Conservation (phyloP, 208 protist species). For the Trypanosoma melophagium region DNA sequence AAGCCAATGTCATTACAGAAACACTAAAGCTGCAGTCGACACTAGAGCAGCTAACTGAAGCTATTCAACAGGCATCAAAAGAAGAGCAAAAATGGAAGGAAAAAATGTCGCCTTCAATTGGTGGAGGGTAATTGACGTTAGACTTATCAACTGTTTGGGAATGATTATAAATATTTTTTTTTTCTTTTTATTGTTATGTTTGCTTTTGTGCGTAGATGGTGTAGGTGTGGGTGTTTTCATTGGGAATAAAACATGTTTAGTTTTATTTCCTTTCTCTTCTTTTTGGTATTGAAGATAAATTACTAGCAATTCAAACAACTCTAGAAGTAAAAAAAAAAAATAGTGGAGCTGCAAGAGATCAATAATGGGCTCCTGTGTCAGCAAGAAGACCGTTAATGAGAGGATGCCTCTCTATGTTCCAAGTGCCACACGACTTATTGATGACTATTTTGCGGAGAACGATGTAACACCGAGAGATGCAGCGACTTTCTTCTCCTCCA, state of each 20-base stretch:
- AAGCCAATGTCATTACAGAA: conserved; percentile 26
- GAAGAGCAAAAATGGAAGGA: conserved; percentile 1
- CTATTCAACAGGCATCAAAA: conserved; percentile 6
- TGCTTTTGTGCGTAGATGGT: no score
- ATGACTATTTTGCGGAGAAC: conserved; percentile 41
- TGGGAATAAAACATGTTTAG: no score
- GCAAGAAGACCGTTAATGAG: conserved; percentile 10
- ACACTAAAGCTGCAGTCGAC: conserved; percentile 7
- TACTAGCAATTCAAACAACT: background rate
- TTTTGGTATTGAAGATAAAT: no score
- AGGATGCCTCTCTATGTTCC: conserved; percentile 39
- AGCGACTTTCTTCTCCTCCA: conserved; percentile 51
- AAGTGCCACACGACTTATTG: conserved; percentile 36
- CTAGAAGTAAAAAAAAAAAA: background rate
- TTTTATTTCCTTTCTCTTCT: no score
- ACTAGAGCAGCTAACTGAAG: conserved; percentile 6
- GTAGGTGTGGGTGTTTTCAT: no score
- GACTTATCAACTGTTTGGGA: background rate
- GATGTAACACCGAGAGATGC: conserved; percentile 31
- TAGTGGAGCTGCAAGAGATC: background rate
- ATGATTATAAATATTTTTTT: background rate
- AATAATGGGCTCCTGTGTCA: conserved; percentile 39
- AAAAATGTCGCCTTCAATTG: conserved; percentile 3
- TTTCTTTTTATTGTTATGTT: no score
- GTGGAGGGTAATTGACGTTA: background rate